Evolutionary conservation across 129 eudicot genomes (phyloP).

Genomic region (Gnaphalium uliginosum): DNA sequence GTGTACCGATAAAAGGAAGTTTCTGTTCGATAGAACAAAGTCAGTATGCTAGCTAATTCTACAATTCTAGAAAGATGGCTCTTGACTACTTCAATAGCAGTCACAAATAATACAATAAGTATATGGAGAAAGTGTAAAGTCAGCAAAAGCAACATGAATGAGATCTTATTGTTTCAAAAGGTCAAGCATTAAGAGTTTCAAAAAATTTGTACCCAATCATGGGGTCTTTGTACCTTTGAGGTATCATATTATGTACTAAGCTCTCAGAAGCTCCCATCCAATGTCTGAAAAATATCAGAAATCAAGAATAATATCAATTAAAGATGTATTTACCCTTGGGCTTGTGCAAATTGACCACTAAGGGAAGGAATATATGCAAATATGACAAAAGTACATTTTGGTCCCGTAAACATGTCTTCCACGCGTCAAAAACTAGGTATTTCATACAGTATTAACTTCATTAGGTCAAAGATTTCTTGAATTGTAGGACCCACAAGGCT

Average conservation of each 20-base stretch:
- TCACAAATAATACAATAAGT: not conserved
- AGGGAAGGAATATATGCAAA: slow-evolving; percentile 15
- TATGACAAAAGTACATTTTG: not conserved
- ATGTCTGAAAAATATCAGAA: slow-evolving; percentile 14
- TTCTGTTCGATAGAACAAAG: not conserved
- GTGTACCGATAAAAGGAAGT: not conserved
- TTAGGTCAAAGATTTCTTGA: slow-evolving; percentile 48
- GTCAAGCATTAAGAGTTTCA: not conserved
- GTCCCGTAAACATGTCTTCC: not conserved
- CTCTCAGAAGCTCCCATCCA: slow-evolving; percentile 1
- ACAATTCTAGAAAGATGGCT: not conserved
- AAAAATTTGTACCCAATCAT: not conserved
- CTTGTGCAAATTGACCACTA: slow-evolving; percentile 5
- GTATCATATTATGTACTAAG: slow-evolving; percentile 24
- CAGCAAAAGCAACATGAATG: not conserved
- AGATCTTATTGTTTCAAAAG: not conserved
- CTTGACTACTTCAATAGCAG: not conserved
- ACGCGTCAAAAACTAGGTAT: not conserved
- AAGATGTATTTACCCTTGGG: slow-evolving; percentile 22
- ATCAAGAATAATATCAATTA: not conserved
- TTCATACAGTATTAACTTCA: slow-evolving; percentile 20
- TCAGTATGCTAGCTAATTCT: slow-evolving; percentile 1
- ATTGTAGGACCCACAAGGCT: slow-evolving; percentile 69
- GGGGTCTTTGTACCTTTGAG: not conserved
- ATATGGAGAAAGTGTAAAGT: not conserved